These are phyloP conservation scores for Marchantia paleacea DNA, from an alignment of 225 moss, liverwort and hornwort genomes.

Conservation along the genomic window DNA sequence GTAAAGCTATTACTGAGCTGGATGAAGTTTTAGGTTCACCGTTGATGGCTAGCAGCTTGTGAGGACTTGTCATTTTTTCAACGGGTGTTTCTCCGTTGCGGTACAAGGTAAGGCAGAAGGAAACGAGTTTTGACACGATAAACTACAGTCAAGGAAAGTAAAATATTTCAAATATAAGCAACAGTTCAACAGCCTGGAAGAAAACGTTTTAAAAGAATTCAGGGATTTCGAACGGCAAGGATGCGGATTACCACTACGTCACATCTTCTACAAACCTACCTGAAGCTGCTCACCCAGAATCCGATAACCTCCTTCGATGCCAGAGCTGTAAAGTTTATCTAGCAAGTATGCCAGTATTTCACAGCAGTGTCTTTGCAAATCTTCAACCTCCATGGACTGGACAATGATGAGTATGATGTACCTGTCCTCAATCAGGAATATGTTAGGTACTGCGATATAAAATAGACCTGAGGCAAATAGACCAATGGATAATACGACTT, in stretches of 20 bases:
- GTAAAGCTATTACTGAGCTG: constrained; percentile 49
- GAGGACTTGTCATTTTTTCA: not conserved
- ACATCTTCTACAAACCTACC: constrained; percentile 36
- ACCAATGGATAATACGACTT: too few relatives aligned
- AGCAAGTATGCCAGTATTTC: constrained; percentile 54
- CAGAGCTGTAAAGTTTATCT: constrained; percentile 56
- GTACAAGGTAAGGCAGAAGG: constrained; percentile 34
- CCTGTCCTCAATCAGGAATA: constrained; percentile 37
- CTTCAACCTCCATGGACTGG: constrained; percentile 67
- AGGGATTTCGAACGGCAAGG: too few relatives aligned
- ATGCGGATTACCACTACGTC: not conserved
- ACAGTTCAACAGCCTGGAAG: not conserved
- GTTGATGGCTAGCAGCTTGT: constrained; percentile 5
- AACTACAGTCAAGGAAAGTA: constrained; percentile 39
- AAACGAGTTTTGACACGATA: constrained; percentile 86
- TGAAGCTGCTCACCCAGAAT: constrained; percentile 84
- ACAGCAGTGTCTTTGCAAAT: constrained; percentile 81
- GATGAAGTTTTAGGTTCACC: constrained; percentile 19
- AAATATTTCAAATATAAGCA: not conserved
- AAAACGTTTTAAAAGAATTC: not conserved
- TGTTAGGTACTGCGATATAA: not conserved
- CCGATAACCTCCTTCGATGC: constrained; percentile 39
- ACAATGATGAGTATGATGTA: constrained; percentile 83
- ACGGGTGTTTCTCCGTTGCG: not conserved
- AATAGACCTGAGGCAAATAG: too few relatives aligned